Conservation (phyloP, 1,284 basidiomycete species). For the Waitea zeae region DNA sequence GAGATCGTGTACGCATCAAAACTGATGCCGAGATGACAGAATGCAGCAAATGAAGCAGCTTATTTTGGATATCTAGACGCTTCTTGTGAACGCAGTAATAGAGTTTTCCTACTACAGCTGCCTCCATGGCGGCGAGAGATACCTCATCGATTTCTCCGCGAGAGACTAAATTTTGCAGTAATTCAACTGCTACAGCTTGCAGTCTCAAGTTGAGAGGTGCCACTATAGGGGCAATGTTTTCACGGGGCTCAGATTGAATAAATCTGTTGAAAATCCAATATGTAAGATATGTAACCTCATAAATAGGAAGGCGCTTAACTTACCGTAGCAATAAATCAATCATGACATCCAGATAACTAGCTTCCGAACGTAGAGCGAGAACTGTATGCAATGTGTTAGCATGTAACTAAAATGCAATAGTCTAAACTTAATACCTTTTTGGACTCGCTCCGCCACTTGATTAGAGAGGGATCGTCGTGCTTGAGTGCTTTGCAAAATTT, state of each 20-base stretch:
- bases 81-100: conserved; percentile 53
- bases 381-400: conserved; percentile 1
- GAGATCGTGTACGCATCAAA: conserved; percentile 9
- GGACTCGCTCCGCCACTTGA: conserved; percentile 39
- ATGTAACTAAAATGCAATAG: too few species aligned
- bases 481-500: conserved; percentile 40
- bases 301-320: conserved; percentile 8
- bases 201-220: conserved; percentile 41
- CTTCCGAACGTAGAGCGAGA: conserved; percentile 26
- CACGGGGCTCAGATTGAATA: conserved; percentile 56
- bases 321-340: conserved; percentile 55
- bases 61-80: conserved; percentile 77
- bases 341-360: conserved; percentile 61
- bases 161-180: conserved; percentile 68
- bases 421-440: conserved; percentile 24
- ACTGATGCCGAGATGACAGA: conserved; percentile 53
- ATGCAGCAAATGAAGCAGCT: conserved; percentile 83
- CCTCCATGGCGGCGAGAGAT: conserved; percentile 48
- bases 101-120: conserved; percentile 57
- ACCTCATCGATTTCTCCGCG: conserved; percentile 57
- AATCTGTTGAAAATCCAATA: conserved; percentile 34
- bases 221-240: conserved; percentile 30
- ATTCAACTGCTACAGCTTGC: conserved; percentile 63
- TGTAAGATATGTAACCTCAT: conserved; percentile 1
- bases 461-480: conserved; percentile 45